These are phyloP conservation scores for Emericellopsis atlantica DNA, from an alignment of 2,329 filamentous ascomycete species.

Conservation along the genomic window DNA sequence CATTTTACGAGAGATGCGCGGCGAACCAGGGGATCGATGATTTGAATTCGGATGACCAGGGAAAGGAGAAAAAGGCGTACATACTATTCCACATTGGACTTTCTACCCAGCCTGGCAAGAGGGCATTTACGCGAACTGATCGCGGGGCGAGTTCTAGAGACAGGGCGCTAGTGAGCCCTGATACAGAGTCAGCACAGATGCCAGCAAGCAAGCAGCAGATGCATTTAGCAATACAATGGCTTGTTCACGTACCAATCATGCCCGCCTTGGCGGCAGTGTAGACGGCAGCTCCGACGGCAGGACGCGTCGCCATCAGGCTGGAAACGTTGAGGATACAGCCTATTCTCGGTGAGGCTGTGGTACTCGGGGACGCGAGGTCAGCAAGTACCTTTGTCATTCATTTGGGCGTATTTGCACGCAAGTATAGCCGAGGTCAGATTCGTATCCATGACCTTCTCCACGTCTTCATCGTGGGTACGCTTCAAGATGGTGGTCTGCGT, in stretches of 20 bases:
- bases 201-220: not conserved
- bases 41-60: not conserved
- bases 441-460: slow-evolving; percentile 49
- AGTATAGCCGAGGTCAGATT: slow-evolving; percentile 59
- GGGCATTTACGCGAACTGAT: slow-evolving; percentile 63
- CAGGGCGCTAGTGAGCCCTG: slow-evolving; percentile 57
- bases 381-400: slow-evolving; percentile 16
- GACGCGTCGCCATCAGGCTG: slow-evolving; percentile 59
- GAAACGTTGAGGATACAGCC: slow-evolving; percentile 73
- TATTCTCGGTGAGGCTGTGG: slow-evolving; percentile 9
- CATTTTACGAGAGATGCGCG: not conserved
- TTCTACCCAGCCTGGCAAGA: slow-evolving; percentile 73
- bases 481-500: slow-evolving; percentile 53
- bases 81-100: slow-evolving; percentile 67
- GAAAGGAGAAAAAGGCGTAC: slow-evolving; percentile 13
- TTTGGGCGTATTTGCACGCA: slow-evolving; percentile 37
- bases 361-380: not conserved
- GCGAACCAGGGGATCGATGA: too few species aligned
- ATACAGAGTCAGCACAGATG: slow-evolving; percentile 2
- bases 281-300: slow-evolving; percentile 55
- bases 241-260: slow-evolving; percentile 43
- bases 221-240: not conserved
- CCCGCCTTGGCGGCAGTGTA: slow-evolving; percentile 78
- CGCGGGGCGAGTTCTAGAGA: slow-evolving; percentile 47
- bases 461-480: slow-evolving; percentile 31